Base-by-base conservation (phyloP, 345 rosid genomes). In the Litchi chinensis region DNA sequence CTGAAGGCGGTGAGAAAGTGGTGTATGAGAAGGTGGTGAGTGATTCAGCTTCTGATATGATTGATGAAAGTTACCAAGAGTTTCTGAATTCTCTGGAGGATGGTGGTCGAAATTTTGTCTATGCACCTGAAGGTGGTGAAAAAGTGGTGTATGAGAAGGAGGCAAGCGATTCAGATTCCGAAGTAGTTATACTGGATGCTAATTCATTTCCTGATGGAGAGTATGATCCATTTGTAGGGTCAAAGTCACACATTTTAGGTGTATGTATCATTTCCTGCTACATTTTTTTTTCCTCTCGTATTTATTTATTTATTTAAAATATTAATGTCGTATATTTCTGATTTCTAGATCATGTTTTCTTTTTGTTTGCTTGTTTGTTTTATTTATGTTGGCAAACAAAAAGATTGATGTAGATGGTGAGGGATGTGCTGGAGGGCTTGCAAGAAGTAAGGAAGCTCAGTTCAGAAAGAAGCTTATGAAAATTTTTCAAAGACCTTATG, bases 401-500 rank as follows among this genome's bases (percentile, higher is more conserved):
- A 82, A 83, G 78, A 78, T 76, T 77, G 86, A 77, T 10, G 81
- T 73, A 54, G 86, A 73, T 37, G 74, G 43, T 21, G 74, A 48
- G 37, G 78, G 46, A 40, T 18, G 39, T 56, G 16, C 39, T 52
- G 68, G 71, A 60, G 65, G 46, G 64, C 43, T 63, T 59, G 67
- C 75, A 6, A 22, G 80, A 65, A 68, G 82, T 22, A 64, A 59
- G 43, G 65, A 46, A 62, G 86, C 91, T 57, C 68, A 54, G 43
- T 93, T 87, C 75, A 84, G 95, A 82, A 83, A 82, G 79, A 76
- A 78, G 77, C 91, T 91, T n/a, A 43, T 81, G 60, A 81, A 83
- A 66, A 24, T 56, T 48, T 92, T 95, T 68, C 86, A 44, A 79
- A 69, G 60, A 80, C 95, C 94, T 0, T 95, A 79, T 82, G 82